Conservation (phyloP, 306 rosid species). For the Mimosa pudica region DNA sequence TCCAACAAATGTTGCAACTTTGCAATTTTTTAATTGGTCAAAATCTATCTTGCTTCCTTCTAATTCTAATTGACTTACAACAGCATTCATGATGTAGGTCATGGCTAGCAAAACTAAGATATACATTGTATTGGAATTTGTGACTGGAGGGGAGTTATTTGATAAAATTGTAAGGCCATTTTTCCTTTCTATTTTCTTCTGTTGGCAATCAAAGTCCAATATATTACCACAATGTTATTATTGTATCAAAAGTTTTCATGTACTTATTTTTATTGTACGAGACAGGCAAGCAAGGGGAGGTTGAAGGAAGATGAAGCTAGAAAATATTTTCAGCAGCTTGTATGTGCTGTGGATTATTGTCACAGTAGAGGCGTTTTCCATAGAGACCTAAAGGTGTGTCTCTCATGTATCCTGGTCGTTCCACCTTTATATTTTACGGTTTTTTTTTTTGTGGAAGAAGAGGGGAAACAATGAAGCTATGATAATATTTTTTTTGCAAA, state of each 20-base stretch:
- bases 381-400: conserved; percentile 80
- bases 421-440: neutral
- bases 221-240: conserved; percentile 22
- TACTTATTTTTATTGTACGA: conserved; percentile 24
- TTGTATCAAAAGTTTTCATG: conserved; percentile 10
- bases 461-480: conserved; percentile 9
- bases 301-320: conserved; percentile 95
- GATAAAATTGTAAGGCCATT: conserved; percentile 80
- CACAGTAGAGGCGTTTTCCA: conserved; percentile 97
- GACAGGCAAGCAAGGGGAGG: conserved; percentile 81
- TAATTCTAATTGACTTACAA: conserved; percentile 28
- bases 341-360: conserved; percentile 91
- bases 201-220: conserved; percentile 3
- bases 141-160: conserved; percentile 94
- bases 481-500: neutral
- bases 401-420: conserved; percentile 9
- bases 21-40: conserved; percentile 1
- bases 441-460: neutral
- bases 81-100: conserved; percentile 60
- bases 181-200: conserved; percentile 19
- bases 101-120: conserved; percentile 97
- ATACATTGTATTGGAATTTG: conserved; percentile 88
- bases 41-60: conserved; percentile 18
- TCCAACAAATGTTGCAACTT: conserved; percentile 16
- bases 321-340: conserved; percentile 90